Percentiles rank a stretch among this genome's conserved stretches.
Conservation (phyloP, 805 yeast genomes). For the Blastobotrys americana region DNA sequence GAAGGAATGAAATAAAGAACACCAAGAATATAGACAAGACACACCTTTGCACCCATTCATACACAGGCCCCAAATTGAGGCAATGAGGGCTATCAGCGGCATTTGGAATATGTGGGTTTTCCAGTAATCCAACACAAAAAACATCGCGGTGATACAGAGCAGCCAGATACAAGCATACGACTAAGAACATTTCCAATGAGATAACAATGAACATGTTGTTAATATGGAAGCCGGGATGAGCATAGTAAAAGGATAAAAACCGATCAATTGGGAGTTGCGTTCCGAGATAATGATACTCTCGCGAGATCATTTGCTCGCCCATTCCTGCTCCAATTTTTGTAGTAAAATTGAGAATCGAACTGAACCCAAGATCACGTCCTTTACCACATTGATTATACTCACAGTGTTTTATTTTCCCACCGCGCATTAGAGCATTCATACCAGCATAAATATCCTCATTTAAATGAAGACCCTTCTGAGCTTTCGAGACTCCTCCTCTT, state of each 20-base stretch:
- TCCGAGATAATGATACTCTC: conserved; percentile 74
- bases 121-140: conserved; percentile 54
- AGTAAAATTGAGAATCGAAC: conserved; percentile 72
- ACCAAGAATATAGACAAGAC: conserved; percentile 68
- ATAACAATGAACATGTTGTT: conserved; percentile 68
- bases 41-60: conserved; percentile 68
- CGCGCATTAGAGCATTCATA: conserved; percentile 68
- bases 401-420: conserved; percentile 78
- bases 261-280: conserved; percentile 72
- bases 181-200: conserved; percentile 56
- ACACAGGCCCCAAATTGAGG: conserved; percentile 59
- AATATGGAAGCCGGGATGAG: conserved; percentile 81
- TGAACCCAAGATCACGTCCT: conserved; percentile 80
- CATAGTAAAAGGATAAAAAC: conserved; percentile 72
- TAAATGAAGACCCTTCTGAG: conserved; percentile 73
- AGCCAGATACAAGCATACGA: conserved; percentile 54
- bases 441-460: conserved; percentile 87
- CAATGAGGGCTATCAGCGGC: conserved; percentile 46
- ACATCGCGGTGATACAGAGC: conserved; percentile 55
- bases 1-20: conserved; percentile 66
- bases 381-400: conserved; percentile 83
- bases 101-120: conserved; percentile 51
- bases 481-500: conserved; percentile 81
- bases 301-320: conserved; percentile 81
- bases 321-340: conserved; percentile 85